Evolutionary conservation across 768 basidiomycete genomes (phyloP).

Genomic region (Pleurotus citrinopileatus): DNA sequence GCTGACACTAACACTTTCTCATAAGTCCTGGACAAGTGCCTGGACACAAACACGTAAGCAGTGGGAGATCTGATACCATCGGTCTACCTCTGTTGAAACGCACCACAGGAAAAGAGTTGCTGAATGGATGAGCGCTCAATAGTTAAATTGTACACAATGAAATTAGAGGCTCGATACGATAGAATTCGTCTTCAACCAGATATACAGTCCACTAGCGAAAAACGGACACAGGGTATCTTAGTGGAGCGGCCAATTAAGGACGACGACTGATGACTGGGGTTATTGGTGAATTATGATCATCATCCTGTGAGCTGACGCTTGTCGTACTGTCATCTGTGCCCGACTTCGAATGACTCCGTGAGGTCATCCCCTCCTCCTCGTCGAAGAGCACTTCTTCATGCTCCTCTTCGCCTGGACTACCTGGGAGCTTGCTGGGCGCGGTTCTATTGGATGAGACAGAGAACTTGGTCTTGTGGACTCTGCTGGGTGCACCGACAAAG

Average conservation of each 20-base stretch:
- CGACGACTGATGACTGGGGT: constrained; percentile 3
- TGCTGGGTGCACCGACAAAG: constrained; percentile 55
- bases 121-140: no score
- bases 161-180: no score
- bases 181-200: no score
- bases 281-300: constrained; percentile 22
- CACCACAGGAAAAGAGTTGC: no score
- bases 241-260: not conserved
- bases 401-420: constrained; percentile 30
- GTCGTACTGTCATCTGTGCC: constrained; percentile 39
- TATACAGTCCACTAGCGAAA: no score
- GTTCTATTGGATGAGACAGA: not conserved
- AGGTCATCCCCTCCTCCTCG: constrained; percentile 47
- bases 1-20: no score
- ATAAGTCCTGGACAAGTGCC: no score
- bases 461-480: constrained; percentile 17
- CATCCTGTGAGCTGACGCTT: constrained; percentile 28
- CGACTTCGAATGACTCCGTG: constrained; percentile 38
- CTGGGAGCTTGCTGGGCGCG: not conserved
- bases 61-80: no score
- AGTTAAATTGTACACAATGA: no score
- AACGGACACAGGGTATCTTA: not conserved
- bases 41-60: no score
- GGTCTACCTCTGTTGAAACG: no score
- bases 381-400: constrained; percentile 63